These are phyloP conservation scores for Penicillium paneum DNA, from an alignment of 2,329 filamentous ascomycete species.

Conservation along the genomic window DNA sequence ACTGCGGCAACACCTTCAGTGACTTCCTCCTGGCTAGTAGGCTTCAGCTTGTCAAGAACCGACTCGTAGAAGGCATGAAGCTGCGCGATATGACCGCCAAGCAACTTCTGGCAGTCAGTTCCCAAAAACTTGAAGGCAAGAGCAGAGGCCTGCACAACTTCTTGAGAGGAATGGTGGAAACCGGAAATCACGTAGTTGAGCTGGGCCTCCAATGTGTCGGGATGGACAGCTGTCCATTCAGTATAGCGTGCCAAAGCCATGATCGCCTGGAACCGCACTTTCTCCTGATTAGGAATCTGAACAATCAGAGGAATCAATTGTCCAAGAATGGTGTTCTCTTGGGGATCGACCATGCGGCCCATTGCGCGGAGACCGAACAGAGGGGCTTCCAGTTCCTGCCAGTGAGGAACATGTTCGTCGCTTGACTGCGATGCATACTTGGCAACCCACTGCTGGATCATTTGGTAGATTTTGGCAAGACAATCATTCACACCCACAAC, in stretches of 20 bases:
- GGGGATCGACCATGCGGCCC: conserved; percentile 89
- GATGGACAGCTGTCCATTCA: conserved; percentile 93
- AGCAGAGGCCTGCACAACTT: conserved; percentile 87
- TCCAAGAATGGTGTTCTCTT: conserved; percentile 81
- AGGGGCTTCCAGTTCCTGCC: conserved; percentile 94
- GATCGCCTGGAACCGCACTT: conserved; percentile 96
- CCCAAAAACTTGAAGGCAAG: conserved; percentile 97
- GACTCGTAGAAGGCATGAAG: conserved; percentile 90
- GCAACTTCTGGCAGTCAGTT: conserved; percentile 82
- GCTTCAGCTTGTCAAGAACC: conserved; percentile 80
- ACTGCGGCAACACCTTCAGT: conserved; percentile 94
- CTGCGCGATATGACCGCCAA: conserved; percentile 78
- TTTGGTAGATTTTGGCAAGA: conserved; percentile 77
- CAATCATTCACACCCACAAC: conserved; percentile 93
- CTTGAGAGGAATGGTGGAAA: conserved; percentile 82
- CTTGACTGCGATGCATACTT: conserved; percentile 74
- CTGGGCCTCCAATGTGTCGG: conserved; percentile 86
- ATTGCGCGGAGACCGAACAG: conserved; percentile 94
- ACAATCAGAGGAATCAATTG: conserved; percentile 91
- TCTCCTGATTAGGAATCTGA: conserved; percentile 92
- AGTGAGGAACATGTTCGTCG: conserved; percentile 75
- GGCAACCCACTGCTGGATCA: conserved; percentile 85
- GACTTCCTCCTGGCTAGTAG: conserved; percentile 87
- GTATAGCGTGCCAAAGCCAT: conserved; percentile 97
- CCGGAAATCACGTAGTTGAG: conserved; percentile 94